Conservation (phyloP, 768 basidiomycete species). For the Lentinula edodes region DNA sequence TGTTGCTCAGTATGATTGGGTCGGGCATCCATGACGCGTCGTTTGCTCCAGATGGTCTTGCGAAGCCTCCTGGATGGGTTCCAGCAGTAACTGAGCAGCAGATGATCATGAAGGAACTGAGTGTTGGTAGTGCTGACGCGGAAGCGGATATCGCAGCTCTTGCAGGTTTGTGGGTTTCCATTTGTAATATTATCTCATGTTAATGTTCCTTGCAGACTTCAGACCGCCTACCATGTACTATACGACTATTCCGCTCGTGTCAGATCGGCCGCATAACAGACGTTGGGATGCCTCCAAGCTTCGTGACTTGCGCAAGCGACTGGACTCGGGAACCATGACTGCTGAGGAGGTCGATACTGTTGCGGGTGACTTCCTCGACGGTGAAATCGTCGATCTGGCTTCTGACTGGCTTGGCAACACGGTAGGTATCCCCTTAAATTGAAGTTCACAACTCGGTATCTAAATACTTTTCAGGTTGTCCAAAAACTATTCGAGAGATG, state of each 20-base stretch:
- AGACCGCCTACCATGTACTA: constrained; percentile 95
- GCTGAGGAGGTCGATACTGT: constrained; percentile 88
- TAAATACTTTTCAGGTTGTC: constrained; percentile 55
- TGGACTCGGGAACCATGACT: constrained; percentile 85
- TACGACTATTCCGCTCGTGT: constrained; percentile 87
- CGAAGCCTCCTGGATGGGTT: constrained; percentile 62
- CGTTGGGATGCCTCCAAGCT: constrained; percentile 93
- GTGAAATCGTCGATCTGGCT: constrained; percentile 91
- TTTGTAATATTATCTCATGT: neutral
- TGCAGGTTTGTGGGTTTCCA: constrained; percentile 53
- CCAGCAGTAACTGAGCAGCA: constrained; percentile 88
- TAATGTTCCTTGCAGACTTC: constrained; percentile 57
- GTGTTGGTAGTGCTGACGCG: constrained; percentile 67
- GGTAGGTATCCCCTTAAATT: constrained; percentile 32
- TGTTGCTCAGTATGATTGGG: constrained; percentile 84
- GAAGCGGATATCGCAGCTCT: constrained; percentile 84
- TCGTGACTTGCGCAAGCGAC: constrained; percentile 88
- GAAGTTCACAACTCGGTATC: neutral
- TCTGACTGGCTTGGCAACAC: constrained; percentile 99
- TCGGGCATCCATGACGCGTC: constrained; percentile 63
- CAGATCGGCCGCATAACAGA: constrained; percentile 78
- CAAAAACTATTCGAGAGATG: constrained; percentile 96
- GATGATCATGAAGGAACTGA: constrained; percentile 93
- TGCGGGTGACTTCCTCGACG: constrained; percentile 85
- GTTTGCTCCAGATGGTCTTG: constrained; percentile 47